Percentiles rank a stretch among this genome's conserved stretches.
These are phyloP conservation scores for Cladosporium sp. DNA, from an alignment of 2,329 filamentous ascomycete species.

Conservation along the genomic window DNA sequence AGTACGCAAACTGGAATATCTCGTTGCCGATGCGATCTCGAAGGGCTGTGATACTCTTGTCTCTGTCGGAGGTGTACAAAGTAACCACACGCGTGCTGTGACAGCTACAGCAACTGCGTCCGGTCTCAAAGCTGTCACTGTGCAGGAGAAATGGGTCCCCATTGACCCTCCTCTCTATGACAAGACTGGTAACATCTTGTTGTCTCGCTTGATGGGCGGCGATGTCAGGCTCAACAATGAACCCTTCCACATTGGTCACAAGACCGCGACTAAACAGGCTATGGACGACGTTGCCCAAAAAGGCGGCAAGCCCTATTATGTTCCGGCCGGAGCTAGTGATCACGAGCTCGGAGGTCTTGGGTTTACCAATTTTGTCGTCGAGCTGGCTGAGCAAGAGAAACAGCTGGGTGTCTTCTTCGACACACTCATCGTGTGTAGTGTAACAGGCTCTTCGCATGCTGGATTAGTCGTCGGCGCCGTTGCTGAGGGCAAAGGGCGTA, in stretches of 20 bases:
- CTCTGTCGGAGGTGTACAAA: slow-evolving; percentile 35
- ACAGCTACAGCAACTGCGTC: slow-evolving; percentile 31
- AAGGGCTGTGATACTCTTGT: slow-evolving; percentile 31
- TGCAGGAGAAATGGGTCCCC: slow-evolving; percentile 31
- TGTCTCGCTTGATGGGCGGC: slow-evolving; percentile 47
- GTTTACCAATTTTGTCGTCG: slow-evolving; percentile 67
- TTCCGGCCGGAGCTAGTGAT: slow-evolving; percentile 67
- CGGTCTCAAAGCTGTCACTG: slow-evolving; percentile 30
- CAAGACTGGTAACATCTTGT: slow-evolving; percentile 66
- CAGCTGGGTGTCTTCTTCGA: slow-evolving; percentile 62
- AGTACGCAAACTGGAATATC: slow-evolving; percentile 36
- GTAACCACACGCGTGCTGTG: slow-evolving; percentile 36
- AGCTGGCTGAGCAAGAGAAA: slow-evolving; percentile 61
- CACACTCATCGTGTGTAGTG: slow-evolving; percentile 62
- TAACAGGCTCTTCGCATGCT: slow-evolving; percentile 66
- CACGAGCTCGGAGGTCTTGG: slow-evolving; percentile 67
- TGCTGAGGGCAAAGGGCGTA: slow-evolving; percentile 42
- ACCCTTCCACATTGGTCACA: slow-evolving; percentile 66
- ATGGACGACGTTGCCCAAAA: slow-evolving; percentile 48
- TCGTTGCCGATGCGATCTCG: slow-evolving; percentile 32
- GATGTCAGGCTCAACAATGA: slow-evolving; percentile 59
- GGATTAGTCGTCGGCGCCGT: slow-evolving; percentile 73
- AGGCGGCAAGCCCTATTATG: slow-evolving; percentile 65
- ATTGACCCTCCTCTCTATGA: slow-evolving; percentile 45
- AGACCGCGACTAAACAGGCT: slow-evolving; percentile 47